phyloP scores from a whole-genome alignment of 176 grass and related monocot species.

The Eremochloa ophiuroides region DNA sequence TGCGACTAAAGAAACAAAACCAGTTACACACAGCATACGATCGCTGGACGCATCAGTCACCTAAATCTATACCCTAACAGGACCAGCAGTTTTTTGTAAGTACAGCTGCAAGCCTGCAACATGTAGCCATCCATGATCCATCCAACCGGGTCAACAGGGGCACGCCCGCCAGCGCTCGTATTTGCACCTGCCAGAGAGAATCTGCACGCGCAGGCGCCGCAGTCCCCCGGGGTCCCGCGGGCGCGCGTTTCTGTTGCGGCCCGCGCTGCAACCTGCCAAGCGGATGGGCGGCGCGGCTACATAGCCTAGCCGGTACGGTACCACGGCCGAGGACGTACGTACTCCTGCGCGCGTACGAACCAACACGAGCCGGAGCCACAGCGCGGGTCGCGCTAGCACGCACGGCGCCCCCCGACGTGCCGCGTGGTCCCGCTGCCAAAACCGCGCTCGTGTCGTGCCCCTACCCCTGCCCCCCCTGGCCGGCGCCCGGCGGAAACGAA shows the following conservation, averaged over 20 bases:
- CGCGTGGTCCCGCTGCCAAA: background rate
- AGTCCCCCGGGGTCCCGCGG: background rate
- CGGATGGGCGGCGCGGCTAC: background rate
- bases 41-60: background rate
- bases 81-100: no score
- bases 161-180: no score
- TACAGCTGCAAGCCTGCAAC: background rate
- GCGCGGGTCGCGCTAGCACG: no score
- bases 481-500: background rate
- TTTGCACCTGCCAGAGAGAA: slow-evolving; percentile 37
- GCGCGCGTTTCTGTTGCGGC: slow-evolving; percentile 3
- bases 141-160: background rate
- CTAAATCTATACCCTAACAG: background rate
- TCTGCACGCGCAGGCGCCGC: background rate
- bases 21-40: no score
- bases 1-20: no score
- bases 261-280: slow-evolving; percentile 2
- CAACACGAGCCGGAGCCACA: background rate
- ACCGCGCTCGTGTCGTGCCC: background rate
- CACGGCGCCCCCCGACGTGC: background rate
- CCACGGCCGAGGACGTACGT: slow-evolving; percentile 64
- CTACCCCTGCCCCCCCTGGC: background rate
- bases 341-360: slow-evolving; percentile 27
- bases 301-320: slow-evolving; percentile 35
- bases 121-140: background rate